A percentile compares a stretch with the other conserved stretches of the same genome.
Evolutionary conservation across 164 flowering plant genomes (phyloP).

Genomic region (Liquidambar formosana): DNA sequence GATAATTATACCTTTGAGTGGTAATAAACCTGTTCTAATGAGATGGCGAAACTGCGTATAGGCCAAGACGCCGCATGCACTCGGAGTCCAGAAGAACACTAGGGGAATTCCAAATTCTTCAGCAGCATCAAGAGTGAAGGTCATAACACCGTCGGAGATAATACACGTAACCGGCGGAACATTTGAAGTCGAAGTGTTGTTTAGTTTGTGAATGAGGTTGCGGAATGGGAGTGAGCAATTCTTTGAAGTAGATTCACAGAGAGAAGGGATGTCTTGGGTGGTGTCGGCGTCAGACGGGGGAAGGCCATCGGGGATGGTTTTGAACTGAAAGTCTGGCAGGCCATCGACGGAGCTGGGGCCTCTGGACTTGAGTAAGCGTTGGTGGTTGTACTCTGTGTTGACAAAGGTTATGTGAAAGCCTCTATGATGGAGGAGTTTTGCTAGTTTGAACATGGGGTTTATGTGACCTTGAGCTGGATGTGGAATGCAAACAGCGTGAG

Average conservation of each 20-base stretch:
- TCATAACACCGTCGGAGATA: too few species aligned
- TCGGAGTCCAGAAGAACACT: slow-evolving; percentile 27
- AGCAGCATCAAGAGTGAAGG: slow-evolving; percentile 30
- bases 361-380: not conserved
- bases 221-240: slow-evolving; percentile 9
- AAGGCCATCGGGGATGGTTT: too few species aligned
- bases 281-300: too few species aligned
- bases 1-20: slow-evolving; percentile 34
- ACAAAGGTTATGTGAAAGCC: too few species aligned
- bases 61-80: slow-evolving; percentile 33
- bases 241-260: not conserved
- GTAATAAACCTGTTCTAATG: slow-evolving; percentile 27
- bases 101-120: slow-evolving; percentile 26
- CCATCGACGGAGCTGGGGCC: too few species aligned
- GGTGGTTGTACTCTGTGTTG: too few species aligned
- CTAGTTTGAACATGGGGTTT: too few species aligned
- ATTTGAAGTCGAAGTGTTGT: not conserved
- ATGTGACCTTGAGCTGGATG: too few species aligned
- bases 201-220: too few species aligned
- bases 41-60: slow-evolving; percentile 25
- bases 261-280: slow-evolving; percentile 2
- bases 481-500: too few species aligned
- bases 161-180: slow-evolving; percentile 23
- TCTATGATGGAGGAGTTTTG: too few species aligned
- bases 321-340: too few species aligned